phyloP scores from a whole-genome alignment of 2,329 filamentous ascomycete genomes.

The Stagonosporopsis chrysanthemi region DNA sequence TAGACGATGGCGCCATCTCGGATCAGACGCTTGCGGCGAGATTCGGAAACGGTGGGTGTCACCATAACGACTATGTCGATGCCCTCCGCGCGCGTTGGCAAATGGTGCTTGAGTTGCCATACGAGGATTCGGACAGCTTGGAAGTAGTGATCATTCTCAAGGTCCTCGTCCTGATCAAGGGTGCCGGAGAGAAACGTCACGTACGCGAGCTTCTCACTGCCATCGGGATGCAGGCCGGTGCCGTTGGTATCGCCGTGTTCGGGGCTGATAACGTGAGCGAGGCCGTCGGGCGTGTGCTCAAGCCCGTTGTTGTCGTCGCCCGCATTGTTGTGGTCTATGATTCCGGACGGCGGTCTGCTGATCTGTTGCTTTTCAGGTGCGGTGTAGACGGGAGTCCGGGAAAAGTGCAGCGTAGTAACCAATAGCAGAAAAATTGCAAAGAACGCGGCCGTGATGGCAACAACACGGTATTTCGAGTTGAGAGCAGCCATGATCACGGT shows the following conservation, averaged over 20 bases:
- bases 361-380: background rate
- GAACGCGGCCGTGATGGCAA: slow-evolving; percentile 4
- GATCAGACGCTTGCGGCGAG: slow-evolving; percentile 27
- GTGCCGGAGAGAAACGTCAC: slow-evolving; percentile 37
- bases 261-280: background rate
- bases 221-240: background rate
- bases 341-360: background rate
- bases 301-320: slow-evolving; percentile 2
- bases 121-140: slow-evolving; percentile 30
- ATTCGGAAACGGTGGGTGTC: slow-evolving; percentile 32
- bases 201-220: slow-evolving; percentile 33
- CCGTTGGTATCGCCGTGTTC: background rate
- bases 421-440: background rate
- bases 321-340: background rate
- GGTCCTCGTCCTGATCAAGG: slow-evolving; percentile 25
- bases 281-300: background rate
- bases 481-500: background rate
- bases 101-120: slow-evolving; percentile 41
- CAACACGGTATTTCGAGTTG: background rate
- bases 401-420: background rate
- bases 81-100: slow-evolving; percentile 30
- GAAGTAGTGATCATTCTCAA: slow-evolving; percentile 41
- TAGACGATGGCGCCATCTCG: slow-evolving; percentile 40
- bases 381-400: background rate
- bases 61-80: slow-evolving; percentile 39